phyloP scores from a whole-genome alignment of 1,284 basidiomycete species.

The Fomitopsis pinicola region DNA sequence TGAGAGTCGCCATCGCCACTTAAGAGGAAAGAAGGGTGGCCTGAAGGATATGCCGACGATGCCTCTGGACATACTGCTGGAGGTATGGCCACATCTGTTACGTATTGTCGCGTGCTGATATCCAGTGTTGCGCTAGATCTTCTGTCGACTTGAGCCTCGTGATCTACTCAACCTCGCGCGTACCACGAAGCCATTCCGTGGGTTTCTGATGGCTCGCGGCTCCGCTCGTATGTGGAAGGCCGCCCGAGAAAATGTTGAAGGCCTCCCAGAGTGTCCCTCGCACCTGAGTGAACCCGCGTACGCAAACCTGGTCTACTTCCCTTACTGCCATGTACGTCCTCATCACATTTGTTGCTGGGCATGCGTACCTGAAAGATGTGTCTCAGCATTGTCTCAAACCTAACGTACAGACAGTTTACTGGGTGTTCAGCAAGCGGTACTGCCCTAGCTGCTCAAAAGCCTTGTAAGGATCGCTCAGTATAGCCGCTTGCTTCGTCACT shows the following conservation, averaged over 20 bases:
- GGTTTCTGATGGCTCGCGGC: conserved; percentile 32
- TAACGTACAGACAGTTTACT: not conserved
- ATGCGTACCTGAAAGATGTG: too few species aligned
- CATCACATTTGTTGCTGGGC: too few species aligned
- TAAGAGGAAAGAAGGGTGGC: conserved; percentile 6
- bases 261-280: conserved; percentile 25
- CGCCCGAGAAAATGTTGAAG: conserved; percentile 10
- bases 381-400: not conserved
- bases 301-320: conserved; percentile 22
- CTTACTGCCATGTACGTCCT: conserved; percentile 10
- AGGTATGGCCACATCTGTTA: not conserved
- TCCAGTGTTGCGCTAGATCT: conserved; percentile 31
- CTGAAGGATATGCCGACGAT: conserved; percentile 8
- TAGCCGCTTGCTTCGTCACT: too few species aligned
- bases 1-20: not conserved
- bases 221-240: conserved; percentile 39
- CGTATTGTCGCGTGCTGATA: too few species aligned
- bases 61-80: conserved; percentile 9
- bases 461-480: not conserved
- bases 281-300: conserved; percentile 31
- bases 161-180: conserved; percentile 43
- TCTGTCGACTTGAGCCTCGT: conserved; percentile 38
- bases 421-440: not conserved
- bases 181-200: conserved; percentile 32
- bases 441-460: not conserved